Percentiles rank a stretch among this genome's conserved stretches.
phyloP scores from a whole-genome alignment of 2,329 filamentous ascomycete species.

The Cordyceps javanica region DNA sequence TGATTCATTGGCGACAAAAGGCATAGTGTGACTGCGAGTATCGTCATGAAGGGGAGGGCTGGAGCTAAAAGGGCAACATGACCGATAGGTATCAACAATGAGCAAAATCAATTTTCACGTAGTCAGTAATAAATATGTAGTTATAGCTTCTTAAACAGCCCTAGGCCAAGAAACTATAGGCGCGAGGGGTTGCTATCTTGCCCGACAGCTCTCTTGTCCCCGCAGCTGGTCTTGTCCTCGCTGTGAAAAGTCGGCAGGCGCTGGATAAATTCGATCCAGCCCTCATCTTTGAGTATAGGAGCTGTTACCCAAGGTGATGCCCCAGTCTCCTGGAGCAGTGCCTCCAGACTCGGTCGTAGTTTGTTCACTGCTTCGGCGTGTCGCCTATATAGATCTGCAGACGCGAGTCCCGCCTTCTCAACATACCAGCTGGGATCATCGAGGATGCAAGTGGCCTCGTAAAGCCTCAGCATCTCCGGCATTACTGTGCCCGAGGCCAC shows the following conservation, averaged over 20 bases:
- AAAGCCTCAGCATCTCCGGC: conserved; percentile 12
- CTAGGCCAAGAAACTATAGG: not conserved
- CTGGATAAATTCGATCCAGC: not conserved
- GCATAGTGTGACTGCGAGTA: too few species aligned
- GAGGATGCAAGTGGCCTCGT: conserved; percentile 13
- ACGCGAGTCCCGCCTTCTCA: not conserved
- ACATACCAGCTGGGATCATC: conserved; percentile 16
- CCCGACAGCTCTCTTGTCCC: not conserved
- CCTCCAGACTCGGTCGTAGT: not conserved
- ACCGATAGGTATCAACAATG: too few species aligned
- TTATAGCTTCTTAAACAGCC: too few species aligned
- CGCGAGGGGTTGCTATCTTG: not conserved
- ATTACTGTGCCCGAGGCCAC: not conserved
- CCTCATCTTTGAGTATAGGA: not conserved
- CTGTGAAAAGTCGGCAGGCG: not conserved
- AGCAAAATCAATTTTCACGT: too few species aligned
- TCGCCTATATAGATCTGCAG: not conserved
- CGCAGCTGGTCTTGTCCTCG: not conserved
- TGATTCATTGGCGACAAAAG: too few species aligned
- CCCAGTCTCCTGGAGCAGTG: not conserved
- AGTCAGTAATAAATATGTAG: too few species aligned
- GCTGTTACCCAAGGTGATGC: not conserved
- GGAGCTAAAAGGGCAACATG: too few species aligned
- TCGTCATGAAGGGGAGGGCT: too few species aligned
- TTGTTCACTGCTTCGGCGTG: not conserved